Conservation (phyloP, 192 early-diverging fungal genomes). For the Ambispora gerdemannii region DNA sequence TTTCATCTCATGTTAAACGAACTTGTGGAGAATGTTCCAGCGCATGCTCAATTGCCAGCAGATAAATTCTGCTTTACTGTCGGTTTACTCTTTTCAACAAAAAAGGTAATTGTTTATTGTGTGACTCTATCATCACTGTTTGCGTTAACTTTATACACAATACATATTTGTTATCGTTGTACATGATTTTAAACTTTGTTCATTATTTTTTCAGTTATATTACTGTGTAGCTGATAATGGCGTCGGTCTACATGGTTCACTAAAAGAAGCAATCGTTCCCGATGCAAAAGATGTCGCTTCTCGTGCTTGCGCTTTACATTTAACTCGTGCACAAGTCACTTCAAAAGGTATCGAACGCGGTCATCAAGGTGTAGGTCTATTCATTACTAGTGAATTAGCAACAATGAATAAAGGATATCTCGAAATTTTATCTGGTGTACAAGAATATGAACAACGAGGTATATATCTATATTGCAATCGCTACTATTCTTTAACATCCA, state of each 20-base stretch:
- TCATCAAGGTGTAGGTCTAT: conserved; percentile 31
- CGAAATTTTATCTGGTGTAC: conserved; percentile 27
- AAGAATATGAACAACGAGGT: conserved; percentile 30
- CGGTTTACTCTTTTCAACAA: conserved; percentile 14
- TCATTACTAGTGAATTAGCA: conserved; percentile 28
- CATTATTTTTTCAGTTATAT: conserved; percentile 3
- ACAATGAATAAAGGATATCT: conserved; percentile 26
- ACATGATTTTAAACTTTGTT: no score
- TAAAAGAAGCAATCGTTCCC: conserved; percentile 18
- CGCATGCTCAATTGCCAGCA: conserved; percentile 25
- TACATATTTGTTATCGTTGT: no score
- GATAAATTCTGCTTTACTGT: conserved; percentile 15
- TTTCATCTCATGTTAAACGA: conserved; percentile 32
- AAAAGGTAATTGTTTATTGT: conserved; percentile 15
- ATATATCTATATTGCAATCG: no score
- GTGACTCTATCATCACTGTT: no score
- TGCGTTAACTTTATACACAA: no score
- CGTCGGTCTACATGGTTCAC: conserved; percentile 25
- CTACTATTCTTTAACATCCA: no score
- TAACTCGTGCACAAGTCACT: conserved; percentile 21
- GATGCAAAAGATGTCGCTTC: conserved; percentile 14
- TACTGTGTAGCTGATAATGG: conserved; percentile 26
- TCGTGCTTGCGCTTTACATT: conserved; percentile 22
- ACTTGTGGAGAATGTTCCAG: conserved; percentile 30
- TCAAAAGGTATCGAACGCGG: conserved; percentile 27